Evolutionary conservation across 345 rosid species (phyloP).

Genomic region (Trapa bicornis): DNA sequence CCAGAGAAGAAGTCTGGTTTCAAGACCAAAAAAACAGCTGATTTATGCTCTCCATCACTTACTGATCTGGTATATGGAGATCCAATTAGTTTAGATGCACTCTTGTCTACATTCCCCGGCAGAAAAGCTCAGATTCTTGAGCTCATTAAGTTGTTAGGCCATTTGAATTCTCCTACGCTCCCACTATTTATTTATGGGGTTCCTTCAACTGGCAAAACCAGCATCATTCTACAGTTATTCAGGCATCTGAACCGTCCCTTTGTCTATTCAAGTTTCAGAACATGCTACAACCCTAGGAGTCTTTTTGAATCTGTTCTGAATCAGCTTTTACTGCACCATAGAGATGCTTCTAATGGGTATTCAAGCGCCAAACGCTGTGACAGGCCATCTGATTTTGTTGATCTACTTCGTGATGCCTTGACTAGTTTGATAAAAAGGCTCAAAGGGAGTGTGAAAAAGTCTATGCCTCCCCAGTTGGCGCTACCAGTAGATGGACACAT

Average conservation of each 20-base stretch:
- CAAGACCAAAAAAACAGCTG: slow-evolving; percentile 20
- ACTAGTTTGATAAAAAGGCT: slow-evolving; percentile 22
- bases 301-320: slow-evolving; percentile 69
- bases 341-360: slow-evolving; percentile 46
- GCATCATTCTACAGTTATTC: slow-evolving; percentile 50
- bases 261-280: slow-evolving; percentile 56
- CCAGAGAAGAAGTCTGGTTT: slow-evolving; percentile 9
- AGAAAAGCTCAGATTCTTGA: slow-evolving; percentile 51
- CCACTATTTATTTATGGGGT: slow-evolving; percentile 62
- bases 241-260: slow-evolving; percentile 63
- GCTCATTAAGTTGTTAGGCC: slow-evolving; percentile 47
- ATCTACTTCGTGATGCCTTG: slow-evolving; percentile 48
- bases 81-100: slow-evolving; percentile 32
- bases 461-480: slow-evolving; percentile 15
- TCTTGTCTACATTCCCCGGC: slow-evolving; percentile 47
- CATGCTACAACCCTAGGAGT: slow-evolving; percentile 57
- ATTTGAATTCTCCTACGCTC: slow-evolving; percentile 45
- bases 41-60: slow-evolving; percentile 28
- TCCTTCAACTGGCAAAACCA: slow-evolving; percentile 77
- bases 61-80: slow-evolving; percentile 38
- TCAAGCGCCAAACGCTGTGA: slow-evolving; percentile 67
- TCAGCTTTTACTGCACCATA: slow-evolving; percentile 56
- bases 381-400: slow-evolving; percentile 75
- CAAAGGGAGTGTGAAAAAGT: slow-evolving; percentile 18
- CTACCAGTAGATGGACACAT: slow-evolving; percentile 37